Conservation (phyloP, 192 early-diverging fungal genomes). For the Mortierella claussenii region DNA sequence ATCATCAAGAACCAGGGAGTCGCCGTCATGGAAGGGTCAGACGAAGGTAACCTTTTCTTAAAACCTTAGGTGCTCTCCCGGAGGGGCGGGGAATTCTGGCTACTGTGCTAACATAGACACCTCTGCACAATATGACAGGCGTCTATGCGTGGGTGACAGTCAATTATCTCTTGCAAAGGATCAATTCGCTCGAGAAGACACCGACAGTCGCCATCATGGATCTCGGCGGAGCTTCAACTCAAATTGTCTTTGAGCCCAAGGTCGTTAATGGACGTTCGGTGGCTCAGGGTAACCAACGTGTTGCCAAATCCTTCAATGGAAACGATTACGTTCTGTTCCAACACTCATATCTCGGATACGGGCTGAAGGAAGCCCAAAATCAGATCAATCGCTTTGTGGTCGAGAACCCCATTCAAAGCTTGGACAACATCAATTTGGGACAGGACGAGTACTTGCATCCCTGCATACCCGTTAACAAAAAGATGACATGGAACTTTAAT, state of each 20-base stretch:
- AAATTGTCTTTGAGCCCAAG: constrained; percentile 96
- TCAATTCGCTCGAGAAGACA: constrained; percentile 62
- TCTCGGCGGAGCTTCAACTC: constrained; percentile 96
- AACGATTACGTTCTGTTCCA: constrained; percentile 89
- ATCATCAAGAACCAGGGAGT: constrained; percentile 78
- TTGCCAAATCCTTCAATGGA: constrained; percentile 75
- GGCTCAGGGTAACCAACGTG: constrained; percentile 77
- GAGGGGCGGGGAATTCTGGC: too few relatives aligned
- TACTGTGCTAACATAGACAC: too few relatives aligned
- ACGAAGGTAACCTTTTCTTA: constrained; percentile 91
- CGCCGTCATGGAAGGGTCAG: constrained; percentile 93
- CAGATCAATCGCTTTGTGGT: constrained; percentile 68
- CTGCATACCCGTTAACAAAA: constrained; percentile 51
- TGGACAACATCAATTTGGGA: constrained; percentile 21
- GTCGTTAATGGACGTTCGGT: constrained; percentile 49
- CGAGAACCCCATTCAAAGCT: constrained; percentile 37
- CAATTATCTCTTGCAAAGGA: constrained; percentile 84
- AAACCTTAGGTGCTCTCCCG: too few relatives aligned
- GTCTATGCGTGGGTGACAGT: constrained; percentile 99
- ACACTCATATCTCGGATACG: constrained; percentile 95
- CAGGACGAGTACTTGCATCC: constrained; percentile 62
- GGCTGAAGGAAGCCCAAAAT: constrained; percentile 87
- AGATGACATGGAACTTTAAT: constrained; percentile 4
- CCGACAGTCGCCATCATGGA: constrained; percentile 93
- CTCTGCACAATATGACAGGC: constrained; percentile 62